A percentile compares a stretch with the other conserved stretches of the same genome.
These are phyloP conservation scores for Ploettnerulaceae sp. DNA, from an alignment of 2,329 filamentous ascomycete genomes.

Conservation along the genomic window DNA sequence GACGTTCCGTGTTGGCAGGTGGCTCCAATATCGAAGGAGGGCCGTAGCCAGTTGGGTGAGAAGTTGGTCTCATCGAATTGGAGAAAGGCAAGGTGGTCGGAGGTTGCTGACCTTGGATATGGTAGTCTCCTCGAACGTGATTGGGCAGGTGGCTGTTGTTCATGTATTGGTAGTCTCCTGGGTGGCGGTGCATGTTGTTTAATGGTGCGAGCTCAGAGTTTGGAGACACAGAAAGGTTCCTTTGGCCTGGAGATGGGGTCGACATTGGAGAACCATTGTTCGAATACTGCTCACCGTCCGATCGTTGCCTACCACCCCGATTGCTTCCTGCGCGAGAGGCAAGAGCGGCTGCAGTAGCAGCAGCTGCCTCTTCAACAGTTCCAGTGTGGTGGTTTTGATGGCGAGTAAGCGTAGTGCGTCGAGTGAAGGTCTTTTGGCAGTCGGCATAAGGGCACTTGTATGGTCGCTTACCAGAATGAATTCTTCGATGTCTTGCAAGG, in stretches of 20 bases:
- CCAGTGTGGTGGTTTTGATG: slow-evolving; percentile 96
- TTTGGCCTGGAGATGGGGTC: slow-evolving; percentile 78
- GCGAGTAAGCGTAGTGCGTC: slow-evolving; percentile 87
- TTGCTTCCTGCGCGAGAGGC: slow-evolving; percentile 44
- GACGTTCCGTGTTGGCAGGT: slow-evolving; percentile 70
- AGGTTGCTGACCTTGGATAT: slow-evolving; percentile 50
- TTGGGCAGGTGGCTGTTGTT: slow-evolving; percentile 73
- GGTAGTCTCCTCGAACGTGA: slow-evolving; percentile 67
- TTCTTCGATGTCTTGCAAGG: slow-evolving; percentile 84
- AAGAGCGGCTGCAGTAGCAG: slow-evolving; percentile 79
- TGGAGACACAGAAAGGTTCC: slow-evolving; percentile 75
- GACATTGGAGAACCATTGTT: slow-evolving; percentile 69
- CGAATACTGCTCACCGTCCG: slow-evolving; percentile 67
- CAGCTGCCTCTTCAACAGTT: slow-evolving; percentile 89
- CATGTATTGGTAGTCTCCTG: slow-evolving; percentile 68
- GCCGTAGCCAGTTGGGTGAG: slow-evolving; percentile 78
- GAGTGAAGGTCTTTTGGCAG: slow-evolving; percentile 97
- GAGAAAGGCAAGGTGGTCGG: slow-evolving; percentile 54
- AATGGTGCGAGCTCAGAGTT: slow-evolving; percentile 67
- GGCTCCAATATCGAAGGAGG: slow-evolving; percentile 73
- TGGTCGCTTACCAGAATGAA: slow-evolving; percentile 90
- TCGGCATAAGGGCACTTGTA: slow-evolving; percentile 98
- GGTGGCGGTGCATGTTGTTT: slow-evolving; percentile 50
- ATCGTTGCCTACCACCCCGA: slow-evolving; percentile 50
- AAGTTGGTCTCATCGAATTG: slow-evolving; percentile 62